Base-by-base conservation (phyloP, 495 filamentous ascomycete species). In the Xanthoparmelia taractica region DNA sequence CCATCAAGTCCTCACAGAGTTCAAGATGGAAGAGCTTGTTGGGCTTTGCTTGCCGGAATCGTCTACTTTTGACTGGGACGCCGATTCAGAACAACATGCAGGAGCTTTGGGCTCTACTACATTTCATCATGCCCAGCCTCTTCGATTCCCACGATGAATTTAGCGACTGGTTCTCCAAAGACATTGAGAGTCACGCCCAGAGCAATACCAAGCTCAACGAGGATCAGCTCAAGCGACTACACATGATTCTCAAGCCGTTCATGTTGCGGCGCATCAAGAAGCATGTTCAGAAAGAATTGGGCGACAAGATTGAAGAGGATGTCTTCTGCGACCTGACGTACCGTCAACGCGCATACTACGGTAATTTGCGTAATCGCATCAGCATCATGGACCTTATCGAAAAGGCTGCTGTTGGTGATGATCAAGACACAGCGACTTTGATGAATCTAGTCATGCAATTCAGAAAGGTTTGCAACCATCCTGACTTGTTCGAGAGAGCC, bases 381-480 rank as follows among this genome's bases (percentile, higher is more conserved):
- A 97, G 91, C 75, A 92, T 99, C 69, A 94, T 97, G 85, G 94
- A 99, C 72, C 82, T 97, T 50, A 95, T 97, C 65, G 94, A 99
- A 75, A 97, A 97, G 81, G 92, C 92, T 15, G 90, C 92, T 7
- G 79, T 93, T 59, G 95, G 95, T 38, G 93, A 96, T 69, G 94
- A 99, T 45, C 85, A 90, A 66, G 95, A 97, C 69, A 93, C 90
- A 34, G 91, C 91, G 18, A 99, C 92, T 23, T 73, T 99, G 70
- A 98, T 98, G 94, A 98, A 97, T 73, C 80, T 98, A 65, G 94
- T 98, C 61, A 98, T 98, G 94, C 95, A 98, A 75, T 98, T 98
- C 83, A 86, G 94, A 61, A 98, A 98, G 78, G 95, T 98, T 59
- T 98, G 94, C 79, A 98, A 98, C 70, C 94, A 98, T 73, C 94